A percentile compares a stretch with the other conserved stretches of the same genome.
Evolutionary conservation across 1,139 yeast species (phyloP).

Genomic region (Geotrichum restrictum): DNA sequence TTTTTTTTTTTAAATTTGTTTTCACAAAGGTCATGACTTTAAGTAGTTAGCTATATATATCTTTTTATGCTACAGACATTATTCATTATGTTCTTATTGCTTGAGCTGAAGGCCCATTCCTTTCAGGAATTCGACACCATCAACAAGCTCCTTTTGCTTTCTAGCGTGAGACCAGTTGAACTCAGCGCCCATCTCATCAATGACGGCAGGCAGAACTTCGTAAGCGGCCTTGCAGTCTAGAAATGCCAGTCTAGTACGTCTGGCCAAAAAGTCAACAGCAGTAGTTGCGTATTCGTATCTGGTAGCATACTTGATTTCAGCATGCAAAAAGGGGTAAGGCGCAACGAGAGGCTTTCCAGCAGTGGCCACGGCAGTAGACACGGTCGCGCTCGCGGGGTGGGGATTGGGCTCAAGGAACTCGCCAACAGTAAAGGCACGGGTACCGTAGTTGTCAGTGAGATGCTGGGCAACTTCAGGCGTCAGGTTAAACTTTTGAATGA

Average conservation of each 20-base stretch:
- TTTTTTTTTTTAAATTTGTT: too few species aligned
- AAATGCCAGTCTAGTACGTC: conserved; percentile 92
- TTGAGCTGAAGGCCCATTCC: conserved; percentile 41
- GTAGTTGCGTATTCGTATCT: conserved; percentile 82
- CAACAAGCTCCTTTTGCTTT: conserved; percentile 49
- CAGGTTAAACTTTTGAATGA: conserved; percentile 73
- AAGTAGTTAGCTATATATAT: too few species aligned
- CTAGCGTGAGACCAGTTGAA: conserved; percentile 66
- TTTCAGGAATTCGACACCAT: conserved; percentile 38
- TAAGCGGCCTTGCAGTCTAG: conserved; percentile 83
- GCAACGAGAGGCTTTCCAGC: conserved; percentile 43
- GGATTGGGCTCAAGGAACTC: conserved; percentile 44
- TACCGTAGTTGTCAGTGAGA: conserved; percentile 82
- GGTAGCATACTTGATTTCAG: conserved; percentile 80
- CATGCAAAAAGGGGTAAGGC: conserved; percentile 87
- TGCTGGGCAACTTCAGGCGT: conserved; percentile 78
- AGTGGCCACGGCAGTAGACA: conserved; percentile 36
- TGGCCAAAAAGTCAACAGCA: conserved; percentile 84
- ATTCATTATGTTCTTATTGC: not conserved
- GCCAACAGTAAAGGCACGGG: conserved; percentile 68
- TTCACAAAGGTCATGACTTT: too few species aligned
- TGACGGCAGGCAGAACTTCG: conserved; percentile 77
- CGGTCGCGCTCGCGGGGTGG: conserved; percentile 30
- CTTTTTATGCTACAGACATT: not conserved
- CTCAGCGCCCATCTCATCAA: conserved; percentile 77